Evolutionary conservation across 2,329 filamentous ascomycete genomes (phyloP).

Genomic region (Neonectria coccinea): DNA sequence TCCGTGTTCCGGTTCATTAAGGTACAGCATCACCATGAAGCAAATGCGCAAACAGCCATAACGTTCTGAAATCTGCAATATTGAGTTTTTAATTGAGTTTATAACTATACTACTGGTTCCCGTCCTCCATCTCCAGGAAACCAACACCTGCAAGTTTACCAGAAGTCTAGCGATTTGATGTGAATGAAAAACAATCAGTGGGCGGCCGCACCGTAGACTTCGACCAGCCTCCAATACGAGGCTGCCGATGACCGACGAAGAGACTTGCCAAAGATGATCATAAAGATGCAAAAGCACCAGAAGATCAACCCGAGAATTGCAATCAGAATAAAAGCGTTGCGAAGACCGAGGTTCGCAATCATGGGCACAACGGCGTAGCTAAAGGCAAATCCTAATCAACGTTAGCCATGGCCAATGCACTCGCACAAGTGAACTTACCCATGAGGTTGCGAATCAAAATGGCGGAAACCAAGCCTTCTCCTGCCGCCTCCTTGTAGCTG

Average conservation of each 20-base stretch:
- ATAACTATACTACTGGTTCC: no score
- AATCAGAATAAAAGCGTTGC: conserved; percentile 39
- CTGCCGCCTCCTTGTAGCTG: conserved; percentile 43
- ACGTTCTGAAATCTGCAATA: no score
- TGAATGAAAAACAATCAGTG: conserved; percentile 16
- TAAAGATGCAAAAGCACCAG: conserved; percentile 30
- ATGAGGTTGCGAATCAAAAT: conserved; percentile 43
- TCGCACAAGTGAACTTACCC: conserved; percentile 25
- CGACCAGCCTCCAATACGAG: conserved; percentile 39
- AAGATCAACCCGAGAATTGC: conserved; percentile 33
- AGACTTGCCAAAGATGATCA: conserved; percentile 35
- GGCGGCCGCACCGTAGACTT: conserved; percentile 24
- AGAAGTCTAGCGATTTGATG: no score
- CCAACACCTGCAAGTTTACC: neutral
- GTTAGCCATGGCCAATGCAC: neutral
- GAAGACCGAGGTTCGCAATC: conserved; percentile 36
- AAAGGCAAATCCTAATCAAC: conserved; percentile 37
- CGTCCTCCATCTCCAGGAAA: no score
- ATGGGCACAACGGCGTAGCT: conserved; percentile 43
- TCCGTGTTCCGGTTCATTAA: neutral
- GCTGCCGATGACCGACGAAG: conserved; percentile 29
- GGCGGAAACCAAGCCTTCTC: conserved; percentile 37
- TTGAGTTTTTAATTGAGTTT: no score
- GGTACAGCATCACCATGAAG: neutral
- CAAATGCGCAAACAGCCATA: neutral